A percentile compares a stretch with the other conserved stretches of the same genome.
phyloP scores from a whole-genome alignment of 1,139 yeast species.

The Saccharomyces pastorianus region DNA sequence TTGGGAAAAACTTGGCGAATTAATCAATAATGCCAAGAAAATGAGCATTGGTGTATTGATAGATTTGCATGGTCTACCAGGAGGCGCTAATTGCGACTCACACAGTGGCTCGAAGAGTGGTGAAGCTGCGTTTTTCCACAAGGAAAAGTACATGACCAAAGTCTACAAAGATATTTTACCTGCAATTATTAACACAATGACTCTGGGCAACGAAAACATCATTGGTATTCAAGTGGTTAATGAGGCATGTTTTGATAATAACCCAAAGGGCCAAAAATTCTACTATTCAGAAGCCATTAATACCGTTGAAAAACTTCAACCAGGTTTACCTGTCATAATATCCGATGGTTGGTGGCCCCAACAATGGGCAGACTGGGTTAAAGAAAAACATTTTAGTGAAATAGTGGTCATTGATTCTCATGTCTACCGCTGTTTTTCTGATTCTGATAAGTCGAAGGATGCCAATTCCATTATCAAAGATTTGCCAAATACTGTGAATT shows the following conservation, averaged over 20 bases:
- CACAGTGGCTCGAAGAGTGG: constrained; percentile 75
- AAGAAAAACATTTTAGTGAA: constrained; percentile 34
- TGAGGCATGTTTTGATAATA: constrained; percentile 61
- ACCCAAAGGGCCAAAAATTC: constrained; percentile 43
- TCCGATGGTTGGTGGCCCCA: constrained; percentile 94
- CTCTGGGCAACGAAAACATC: constrained; percentile 53
- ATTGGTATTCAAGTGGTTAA: constrained; percentile 79
- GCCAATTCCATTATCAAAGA: constrained; percentile 59
- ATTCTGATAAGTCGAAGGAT: constrained; percentile 55
- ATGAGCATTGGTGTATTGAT: constrained; percentile 62
- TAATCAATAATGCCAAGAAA: constrained; percentile 27
- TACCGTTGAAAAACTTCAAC: constrained; percentile 50
- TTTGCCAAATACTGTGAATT: constrained; percentile 44
- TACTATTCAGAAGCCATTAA: constrained; percentile 66
- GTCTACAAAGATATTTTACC: constrained; percentile 45
- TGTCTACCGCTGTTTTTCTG: constrained; percentile 78
- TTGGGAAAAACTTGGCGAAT: constrained; percentile 47
- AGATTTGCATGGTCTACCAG: constrained; percentile 86
- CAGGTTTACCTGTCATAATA: constrained; percentile 59
- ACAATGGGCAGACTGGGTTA: constrained; percentile 67
- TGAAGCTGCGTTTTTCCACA: constrained; percentile 49
- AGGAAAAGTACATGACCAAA: constrained; percentile 33
- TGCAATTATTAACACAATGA: constrained; percentile 59
- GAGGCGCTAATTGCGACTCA: constrained; percentile 79
- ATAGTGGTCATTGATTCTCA: constrained; percentile 80